A percentile compares a stretch with the other conserved stretches of the same genome.
These are phyloP conservation scores for Aspergillus sclerotiicarbonarius DNA, from an alignment of 495 filamentous ascomycete genomes.

Conservation along the genomic window DNA sequence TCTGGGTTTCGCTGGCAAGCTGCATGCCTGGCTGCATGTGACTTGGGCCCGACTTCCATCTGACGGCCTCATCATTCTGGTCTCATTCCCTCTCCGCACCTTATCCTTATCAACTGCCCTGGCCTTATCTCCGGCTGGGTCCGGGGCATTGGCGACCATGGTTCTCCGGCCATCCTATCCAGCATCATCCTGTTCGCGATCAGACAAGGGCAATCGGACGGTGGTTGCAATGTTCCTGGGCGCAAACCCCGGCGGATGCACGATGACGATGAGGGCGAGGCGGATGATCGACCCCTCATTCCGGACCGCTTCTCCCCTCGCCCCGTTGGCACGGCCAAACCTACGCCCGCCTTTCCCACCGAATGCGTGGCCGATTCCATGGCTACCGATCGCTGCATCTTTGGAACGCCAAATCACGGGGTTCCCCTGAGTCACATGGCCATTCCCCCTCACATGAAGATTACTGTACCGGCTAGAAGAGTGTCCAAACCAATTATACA, in stretches of 20 bases:
- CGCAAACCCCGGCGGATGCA: neutral
- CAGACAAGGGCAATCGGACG: neutral
- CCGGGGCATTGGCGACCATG: no score
- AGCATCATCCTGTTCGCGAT: neutral
- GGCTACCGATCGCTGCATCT: neutral
- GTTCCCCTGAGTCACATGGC: neutral
- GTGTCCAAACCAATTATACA: neutral
- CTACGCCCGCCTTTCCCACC: neutral
- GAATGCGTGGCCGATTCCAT: neutral
- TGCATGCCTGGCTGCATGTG: conserved; percentile 12
- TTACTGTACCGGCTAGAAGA: neutral
- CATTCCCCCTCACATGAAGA: neutral
- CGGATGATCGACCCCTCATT: conserved; percentile 7
- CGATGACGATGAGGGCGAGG: neutral
- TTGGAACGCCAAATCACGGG: neutral
- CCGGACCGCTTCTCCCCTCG: neutral
- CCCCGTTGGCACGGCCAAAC: neutral
- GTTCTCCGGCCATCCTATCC: no score
- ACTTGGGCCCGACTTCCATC: conserved; percentile 7
- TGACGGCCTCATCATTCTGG: conserved; percentile 10
- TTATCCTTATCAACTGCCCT: conserved; percentile 17
- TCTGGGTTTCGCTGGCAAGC: conserved; percentile 5
- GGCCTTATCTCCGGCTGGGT: neutral
- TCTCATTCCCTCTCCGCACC: conserved; percentile 19
- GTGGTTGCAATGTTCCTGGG: neutral